Percentiles rank a stretch among this genome's conserved stretches.
These are phyloP conservation scores for Thraustotheca clavata DNA, from an alignment of 352 stramenopile species.

Conservation along the genomic window DNA sequence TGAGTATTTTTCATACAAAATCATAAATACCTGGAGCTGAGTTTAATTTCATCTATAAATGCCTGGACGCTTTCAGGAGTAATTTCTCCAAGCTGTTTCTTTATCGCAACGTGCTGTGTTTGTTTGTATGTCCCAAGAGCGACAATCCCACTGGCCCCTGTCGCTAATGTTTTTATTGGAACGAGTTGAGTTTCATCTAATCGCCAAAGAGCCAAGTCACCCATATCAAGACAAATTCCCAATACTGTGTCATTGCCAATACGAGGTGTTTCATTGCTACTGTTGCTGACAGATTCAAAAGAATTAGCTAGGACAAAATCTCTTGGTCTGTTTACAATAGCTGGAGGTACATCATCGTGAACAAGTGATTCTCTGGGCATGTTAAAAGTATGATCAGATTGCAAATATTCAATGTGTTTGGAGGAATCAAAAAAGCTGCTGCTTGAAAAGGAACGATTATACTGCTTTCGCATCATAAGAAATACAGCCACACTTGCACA, in stretches of 20 bases:
- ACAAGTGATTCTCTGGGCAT: neutral
- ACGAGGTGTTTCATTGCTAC: neutral
- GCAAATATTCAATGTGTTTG: slow-evolving; percentile 1
- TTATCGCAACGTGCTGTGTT: slow-evolving; percentile 8
- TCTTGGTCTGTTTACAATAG: neutral
- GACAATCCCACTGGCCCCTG: slow-evolving; percentile 1
- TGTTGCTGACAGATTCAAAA: neutral
- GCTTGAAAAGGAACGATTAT: neutral
- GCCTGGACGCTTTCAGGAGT: slow-evolving; percentile 10
- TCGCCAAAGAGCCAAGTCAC: slow-evolving; percentile 13
- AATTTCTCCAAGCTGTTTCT: slow-evolving; percentile 8
- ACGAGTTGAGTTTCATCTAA: slow-evolving; percentile 10
- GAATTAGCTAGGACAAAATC: neutral
- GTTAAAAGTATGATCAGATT: neutral
- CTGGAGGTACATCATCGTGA: neutral
- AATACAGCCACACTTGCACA: neutral
- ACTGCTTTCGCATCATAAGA: neutral
- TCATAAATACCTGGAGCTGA: neutral
- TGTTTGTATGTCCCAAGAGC: slow-evolving; percentile 3
- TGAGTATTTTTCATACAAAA: neutral
- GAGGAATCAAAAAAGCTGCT: neutral
- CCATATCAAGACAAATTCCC: slow-evolving; percentile 15
- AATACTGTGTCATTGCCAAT: slow-evolving; percentile 1
- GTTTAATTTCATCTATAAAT: slow-evolving; percentile 19
- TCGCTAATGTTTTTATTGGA: neutral